Percentiles rank a stretch among this genome's conserved stretches.
These are phyloP conservation scores for Calonectria honghensis DNA, from an alignment of 2,329 filamentous ascomycete species.

Conservation along the genomic window DNA sequence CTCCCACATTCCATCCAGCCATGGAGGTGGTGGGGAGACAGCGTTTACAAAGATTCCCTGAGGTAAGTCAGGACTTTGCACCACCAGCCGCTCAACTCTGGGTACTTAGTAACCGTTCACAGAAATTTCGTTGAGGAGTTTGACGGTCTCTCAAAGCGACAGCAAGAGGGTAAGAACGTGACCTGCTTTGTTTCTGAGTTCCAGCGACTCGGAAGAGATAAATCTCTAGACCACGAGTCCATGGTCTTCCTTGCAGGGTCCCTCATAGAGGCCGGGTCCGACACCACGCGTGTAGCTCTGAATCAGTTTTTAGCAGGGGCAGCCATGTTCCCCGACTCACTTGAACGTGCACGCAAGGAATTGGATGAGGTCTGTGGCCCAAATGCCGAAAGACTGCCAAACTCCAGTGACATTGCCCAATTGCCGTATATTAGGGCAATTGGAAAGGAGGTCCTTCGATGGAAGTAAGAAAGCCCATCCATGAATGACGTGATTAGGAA, in stretches of 20 bases:
- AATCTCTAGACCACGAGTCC: not conserved
- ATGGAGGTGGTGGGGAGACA: slow-evolving; percentile 32
- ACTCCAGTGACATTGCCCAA: not conserved
- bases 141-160: not conserved
- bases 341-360: not conserved
- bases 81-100: not conserved
- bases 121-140: not conserved
- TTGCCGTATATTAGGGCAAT: not conserved
- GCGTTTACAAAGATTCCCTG: slow-evolving; percentile 18
- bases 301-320: not conserved
- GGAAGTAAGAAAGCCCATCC: not conserved
- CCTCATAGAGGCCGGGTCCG: not conserved
- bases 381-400: not conserved
- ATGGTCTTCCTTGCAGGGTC: not conserved
- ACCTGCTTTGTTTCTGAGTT: not conserved
- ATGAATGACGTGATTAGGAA: not conserved
- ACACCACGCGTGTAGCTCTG: not conserved
- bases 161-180: not conserved
- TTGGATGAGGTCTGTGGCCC: not conserved
- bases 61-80: not conserved
- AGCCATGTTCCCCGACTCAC: not conserved
- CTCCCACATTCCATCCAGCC: slow-evolving; percentile 30
- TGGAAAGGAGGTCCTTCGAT: not conserved
- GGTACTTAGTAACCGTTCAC: not conserved
- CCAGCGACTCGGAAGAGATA: not conserved